phyloP scores from a whole-genome alignment of 1,284 basidiomycete species.

The Tilletia indica region DNA sequence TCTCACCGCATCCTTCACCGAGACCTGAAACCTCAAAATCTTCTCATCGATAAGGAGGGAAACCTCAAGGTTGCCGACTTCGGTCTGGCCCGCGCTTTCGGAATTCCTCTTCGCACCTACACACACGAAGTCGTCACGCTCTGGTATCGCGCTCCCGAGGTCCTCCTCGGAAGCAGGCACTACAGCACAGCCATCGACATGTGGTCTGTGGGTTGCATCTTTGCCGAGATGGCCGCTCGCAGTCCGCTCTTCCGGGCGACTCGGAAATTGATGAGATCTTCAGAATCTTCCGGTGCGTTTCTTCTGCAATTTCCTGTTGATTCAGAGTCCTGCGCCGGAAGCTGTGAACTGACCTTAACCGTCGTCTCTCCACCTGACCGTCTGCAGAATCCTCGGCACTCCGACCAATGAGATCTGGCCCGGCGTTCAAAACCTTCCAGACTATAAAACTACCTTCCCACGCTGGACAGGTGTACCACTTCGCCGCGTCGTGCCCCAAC shows the following conservation, averaged over 20 bases:
- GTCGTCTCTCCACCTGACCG: neutral
- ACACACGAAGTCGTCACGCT: slow-evolving; percentile 96
- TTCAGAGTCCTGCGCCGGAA: no score
- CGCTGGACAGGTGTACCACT: slow-evolving; percentile 72
- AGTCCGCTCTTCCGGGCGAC: slow-evolving; percentile 92
- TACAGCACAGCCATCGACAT: slow-evolving; percentile 95
- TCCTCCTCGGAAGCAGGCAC: slow-evolving; percentile 88
- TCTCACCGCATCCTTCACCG: slow-evolving; percentile 93
- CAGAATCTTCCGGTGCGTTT: slow-evolving; percentile 73
- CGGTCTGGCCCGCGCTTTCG: slow-evolving; percentile 92
- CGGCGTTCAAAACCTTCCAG: slow-evolving; percentile 80
- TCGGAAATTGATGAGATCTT: slow-evolving; percentile 99
- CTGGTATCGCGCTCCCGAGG: slow-evolving; percentile 97
- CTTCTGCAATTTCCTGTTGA: neutral
- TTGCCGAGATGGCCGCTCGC: slow-evolving; percentile 86
- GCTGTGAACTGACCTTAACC: neutral
- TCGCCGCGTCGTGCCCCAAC: slow-evolving; percentile 61
- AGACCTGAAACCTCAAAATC: slow-evolving; percentile 95
- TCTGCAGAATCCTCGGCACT: slow-evolving; percentile 65
- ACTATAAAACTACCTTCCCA: slow-evolving; percentile 96
- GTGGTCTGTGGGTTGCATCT: slow-evolving; percentile 94
- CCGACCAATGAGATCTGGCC: slow-evolving; percentile 91
- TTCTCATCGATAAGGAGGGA: slow-evolving; percentile 77
- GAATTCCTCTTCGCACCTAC: slow-evolving; percentile 94
- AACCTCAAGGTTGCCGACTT: slow-evolving; percentile 76